A percentile compares a stretch with the other conserved stretches of the same genome.
These are phyloP conservation scores for Phytophthora pini DNA, from an alignment of 352 stramenopile species.

Conservation along the genomic window DNA sequence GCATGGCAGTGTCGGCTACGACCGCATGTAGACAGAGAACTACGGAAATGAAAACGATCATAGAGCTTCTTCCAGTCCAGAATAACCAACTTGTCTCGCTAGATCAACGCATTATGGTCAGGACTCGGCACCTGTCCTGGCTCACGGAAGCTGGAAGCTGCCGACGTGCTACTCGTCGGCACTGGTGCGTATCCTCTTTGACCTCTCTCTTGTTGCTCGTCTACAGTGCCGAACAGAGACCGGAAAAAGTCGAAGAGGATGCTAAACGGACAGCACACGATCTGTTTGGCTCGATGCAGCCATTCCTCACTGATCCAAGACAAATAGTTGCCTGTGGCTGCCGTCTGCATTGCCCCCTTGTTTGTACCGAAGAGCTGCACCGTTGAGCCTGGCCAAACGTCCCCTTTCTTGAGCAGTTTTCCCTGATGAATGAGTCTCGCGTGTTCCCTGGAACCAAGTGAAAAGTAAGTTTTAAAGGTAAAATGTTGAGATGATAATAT, in stretches of 20 bases:
- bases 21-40: constrained; percentile 66
- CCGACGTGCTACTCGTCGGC: constrained; percentile 23
- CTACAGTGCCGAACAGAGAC: constrained; percentile 60
- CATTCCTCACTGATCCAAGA: constrained; percentile 45
- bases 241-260: constrained; percentile 75
- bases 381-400: constrained; percentile 81
- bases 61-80: constrained; percentile 7
- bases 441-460: constrained; percentile 49
- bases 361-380: constrained; percentile 85
- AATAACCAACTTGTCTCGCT: constrained; percentile 7
- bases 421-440: constrained; percentile 79
- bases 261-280: constrained; percentile 76
- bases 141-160: constrained; percentile 53
- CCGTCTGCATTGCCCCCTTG: constrained; percentile 39
- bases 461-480: neutral
- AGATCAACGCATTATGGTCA: constrained; percentile 49
- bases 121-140: constrained; percentile 62
- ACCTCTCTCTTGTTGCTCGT: constrained; percentile 26
- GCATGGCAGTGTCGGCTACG: constrained; percentile 73
- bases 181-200: constrained; percentile 60
- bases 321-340: constrained; percentile 18
- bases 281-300: constrained; percentile 46
- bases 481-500: neutral
- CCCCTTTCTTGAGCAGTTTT: constrained; percentile 83
- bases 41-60: constrained; percentile 9